Base-by-base conservation (phyloP, 306 rosid species). In the Myrica gale region DNA sequence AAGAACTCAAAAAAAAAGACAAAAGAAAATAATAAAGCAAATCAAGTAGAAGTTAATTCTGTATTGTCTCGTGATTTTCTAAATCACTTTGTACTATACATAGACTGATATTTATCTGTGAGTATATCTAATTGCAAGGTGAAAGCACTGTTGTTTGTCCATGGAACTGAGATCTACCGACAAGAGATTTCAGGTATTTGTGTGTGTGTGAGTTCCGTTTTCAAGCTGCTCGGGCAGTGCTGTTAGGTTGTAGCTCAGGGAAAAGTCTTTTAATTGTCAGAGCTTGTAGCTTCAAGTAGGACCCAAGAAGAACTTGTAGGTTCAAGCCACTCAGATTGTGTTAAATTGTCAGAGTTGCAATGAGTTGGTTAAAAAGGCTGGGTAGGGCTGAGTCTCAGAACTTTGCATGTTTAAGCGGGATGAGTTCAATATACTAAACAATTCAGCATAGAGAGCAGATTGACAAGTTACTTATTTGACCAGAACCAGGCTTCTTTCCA, bases 1-100 rank as follows among this genome's bases (percentile, higher is more conserved):
- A 43, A 42, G 68, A 69, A 76, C 76, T 76, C 32, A 26, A 32
- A 32, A 73, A 73, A 78, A 78, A 56, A 32, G 47, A 55, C 63
- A 73, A n/a, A 70, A 44, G 71, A 19, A 13, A 58, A 53, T 79
- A 44, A 8, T 7, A 77, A 63, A 82, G 44, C 65, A 39, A 58
- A 23, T 50, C 46, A 52, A 15, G 51, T 39, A 63, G 42, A 41
- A 65, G 12, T 39, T 26, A 41, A 42, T 21, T 65, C 70, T 48
- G 6, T 41, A 65, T 41, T 6, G 23, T 17, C 17, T 65, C 70
- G 13, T 4, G 26, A 41, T 65, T 65, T 41, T 65, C 50, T 17
- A 16, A 42, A 41, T 65, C 50, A 39, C 26, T 65, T 39, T 17
- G 19, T 61, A 32, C 32, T 26, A 23, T 26, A 26, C 32, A 26